These are phyloP conservation scores for Xanthoconium separans DNA, from an alignment of 1,284 basidiomycete species.

Conservation along the genomic window DNA sequence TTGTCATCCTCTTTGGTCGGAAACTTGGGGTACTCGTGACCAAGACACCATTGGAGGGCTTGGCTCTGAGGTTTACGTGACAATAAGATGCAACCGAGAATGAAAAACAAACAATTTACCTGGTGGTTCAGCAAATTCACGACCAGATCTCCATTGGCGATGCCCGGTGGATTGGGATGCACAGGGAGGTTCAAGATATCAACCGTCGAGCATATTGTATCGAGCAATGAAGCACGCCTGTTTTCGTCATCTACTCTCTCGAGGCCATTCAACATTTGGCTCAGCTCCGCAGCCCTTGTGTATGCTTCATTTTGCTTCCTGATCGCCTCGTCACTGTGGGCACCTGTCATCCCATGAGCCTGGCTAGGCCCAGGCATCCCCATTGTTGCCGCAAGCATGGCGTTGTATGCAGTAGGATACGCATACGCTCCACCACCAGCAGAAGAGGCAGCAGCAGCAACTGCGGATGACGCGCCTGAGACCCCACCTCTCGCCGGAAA, in stretches of 20 bases:
- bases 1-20: constrained; percentile 65
- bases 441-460: not conserved
- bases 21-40: constrained; percentile 70
- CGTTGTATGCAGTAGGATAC: not conserved
- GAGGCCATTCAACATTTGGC: constrained; percentile 59
- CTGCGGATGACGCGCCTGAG: constrained; percentile 17
- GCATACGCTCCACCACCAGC: not conserved
- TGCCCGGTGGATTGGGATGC: constrained; percentile 67
- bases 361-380: constrained; percentile 24
- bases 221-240: constrained; percentile 67
- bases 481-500: constrained; percentile 37
- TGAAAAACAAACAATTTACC: constrained; percentile 38
- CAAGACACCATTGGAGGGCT: constrained; percentile 78
- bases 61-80: constrained; percentile 50
- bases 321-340: constrained; percentile 37
- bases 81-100: constrained; percentile 3
- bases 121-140: constrained; percentile 81
- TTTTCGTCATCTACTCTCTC: constrained; percentile 78
- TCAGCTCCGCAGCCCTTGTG: constrained; percentile 63
- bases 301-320: constrained; percentile 54
- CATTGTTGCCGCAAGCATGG: constrained; percentile 18
- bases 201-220: constrained; percentile 63
- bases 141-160: constrained; percentile 58
- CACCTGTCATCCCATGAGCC: constrained; percentile 11
- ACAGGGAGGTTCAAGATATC: constrained; percentile 68